Percentiles rank a stretch among this genome's conserved stretches.
phyloP scores from a whole-genome alignment of 495 filamentous ascomycete genomes.

The Penicillium steckii region DNA sequence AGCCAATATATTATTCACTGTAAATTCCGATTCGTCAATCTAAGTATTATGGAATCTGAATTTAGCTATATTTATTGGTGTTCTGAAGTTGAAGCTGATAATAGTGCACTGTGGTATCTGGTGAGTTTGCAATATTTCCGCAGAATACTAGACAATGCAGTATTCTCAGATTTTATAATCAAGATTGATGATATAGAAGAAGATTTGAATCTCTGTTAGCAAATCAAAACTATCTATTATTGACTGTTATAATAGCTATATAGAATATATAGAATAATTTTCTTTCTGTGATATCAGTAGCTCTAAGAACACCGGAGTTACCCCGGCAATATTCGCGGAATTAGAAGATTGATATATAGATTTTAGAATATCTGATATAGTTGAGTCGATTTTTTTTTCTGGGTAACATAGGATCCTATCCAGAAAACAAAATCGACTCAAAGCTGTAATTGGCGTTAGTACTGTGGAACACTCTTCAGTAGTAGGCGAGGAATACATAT shows the following conservation, averaged over 20 bases:
- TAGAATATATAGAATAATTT: conserved; percentile 3
- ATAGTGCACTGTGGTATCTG: conserved; percentile 20
- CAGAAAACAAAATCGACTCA: no score
- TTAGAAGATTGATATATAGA: conserved; percentile 20
- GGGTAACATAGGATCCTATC: not conserved
- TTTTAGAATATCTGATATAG: conserved; percentile 23
- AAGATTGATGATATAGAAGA: conserved; percentile 25
- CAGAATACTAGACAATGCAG: conserved; percentile 12
- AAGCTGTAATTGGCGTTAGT: no score
- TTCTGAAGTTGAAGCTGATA: conserved; percentile 10
- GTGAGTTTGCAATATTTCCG: conserved; percentile 14
- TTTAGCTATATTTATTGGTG: conserved; percentile 22
- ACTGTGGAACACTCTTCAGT: no score
- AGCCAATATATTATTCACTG: conserved; percentile 10
- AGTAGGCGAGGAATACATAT: no score
- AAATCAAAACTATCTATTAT: not conserved
- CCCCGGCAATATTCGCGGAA: conserved; percentile 11
- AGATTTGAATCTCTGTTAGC: conserved; percentile 9
- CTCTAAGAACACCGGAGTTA: conserved; percentile 21
- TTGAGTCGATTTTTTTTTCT: not conserved
- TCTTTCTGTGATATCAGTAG: conserved; percentile 14
- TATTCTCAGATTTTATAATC: conserved; percentile 11
- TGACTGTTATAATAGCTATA: conserved; percentile 10
- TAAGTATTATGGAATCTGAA: conserved; percentile 6
- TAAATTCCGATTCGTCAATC: not conserved